These are phyloP conservation scores for Farysia itapuensis DNA, from an alignment of 1,284 basidiomycete species.

Conservation along the genomic window DNA sequence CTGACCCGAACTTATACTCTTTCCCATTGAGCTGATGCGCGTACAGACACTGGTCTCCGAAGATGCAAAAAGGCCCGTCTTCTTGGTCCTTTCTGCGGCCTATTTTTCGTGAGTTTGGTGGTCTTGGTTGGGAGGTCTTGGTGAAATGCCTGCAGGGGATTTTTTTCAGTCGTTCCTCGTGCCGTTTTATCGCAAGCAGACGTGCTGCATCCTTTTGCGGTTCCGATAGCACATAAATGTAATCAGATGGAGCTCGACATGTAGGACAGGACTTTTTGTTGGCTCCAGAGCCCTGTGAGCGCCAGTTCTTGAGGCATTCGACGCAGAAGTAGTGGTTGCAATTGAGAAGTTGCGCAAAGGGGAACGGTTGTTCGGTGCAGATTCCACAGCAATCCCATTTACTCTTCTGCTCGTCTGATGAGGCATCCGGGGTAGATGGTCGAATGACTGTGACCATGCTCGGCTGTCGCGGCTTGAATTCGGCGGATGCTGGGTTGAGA, in stretches of 20 bases:
- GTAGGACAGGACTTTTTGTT: constrained; percentile 26
- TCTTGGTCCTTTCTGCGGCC: not conserved
- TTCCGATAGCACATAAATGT: constrained; percentile 22
- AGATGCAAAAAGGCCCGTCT: constrained; percentile 15
- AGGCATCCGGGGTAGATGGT: not conserved
- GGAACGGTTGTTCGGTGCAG: constrained; percentile 28
- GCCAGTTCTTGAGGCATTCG: constrained; percentile 24
- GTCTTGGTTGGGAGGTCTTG: constrained; percentile 11
- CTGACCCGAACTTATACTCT: constrained; percentile 6
- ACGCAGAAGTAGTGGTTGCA: constrained; percentile 37
- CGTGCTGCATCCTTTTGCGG: constrained; percentile 7
- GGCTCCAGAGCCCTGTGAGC: constrained; percentile 6
- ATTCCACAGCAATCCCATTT: constrained; percentile 10
- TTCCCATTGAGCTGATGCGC: constrained; percentile 20
- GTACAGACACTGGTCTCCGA: constrained; percentile 32
- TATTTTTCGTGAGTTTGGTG: too few relatives aligned
- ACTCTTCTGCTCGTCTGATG: not conserved
- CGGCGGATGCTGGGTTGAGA: not conserved
- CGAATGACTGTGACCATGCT: not conserved
- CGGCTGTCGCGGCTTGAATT: too few relatives aligned
- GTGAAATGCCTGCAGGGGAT: constrained; percentile 26
- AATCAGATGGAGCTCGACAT: constrained; percentile 14
- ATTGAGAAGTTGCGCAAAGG: constrained; percentile 22
- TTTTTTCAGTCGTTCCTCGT: constrained; percentile 5
- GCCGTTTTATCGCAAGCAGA: constrained; percentile 8